Evolutionary conservation across 192 early-diverging fungal genomes (phyloP), one percentile per base, ranked within the genome.

Genomic region (Lunasporangiospora selenospora): DNA sequence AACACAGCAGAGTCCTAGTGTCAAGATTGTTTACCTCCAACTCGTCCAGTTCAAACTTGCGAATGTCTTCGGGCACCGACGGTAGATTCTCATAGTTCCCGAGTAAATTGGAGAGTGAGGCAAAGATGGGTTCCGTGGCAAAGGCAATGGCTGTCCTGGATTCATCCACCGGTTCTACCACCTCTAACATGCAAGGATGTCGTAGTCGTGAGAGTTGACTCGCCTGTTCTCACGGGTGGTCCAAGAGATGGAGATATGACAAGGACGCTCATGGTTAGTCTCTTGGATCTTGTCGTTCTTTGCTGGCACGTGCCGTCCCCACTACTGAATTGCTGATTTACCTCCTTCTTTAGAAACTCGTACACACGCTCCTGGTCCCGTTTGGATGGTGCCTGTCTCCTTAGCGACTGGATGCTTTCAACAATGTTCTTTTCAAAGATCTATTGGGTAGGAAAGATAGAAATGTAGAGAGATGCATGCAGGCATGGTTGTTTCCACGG

Each of bases 131-230:
- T 50, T 95, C 93, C 1, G 90, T 90, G 6, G 85, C 92, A 82
- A 95, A 95, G 56, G 83, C 83, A 27, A 90, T 77, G 1, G 83
- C 75, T 27, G 80, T 69, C 30, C 89, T 80, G 5, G 87, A 83
- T 53, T 91, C 88, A 29, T 85, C 83, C 16, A 92, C 62, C 4
- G 92, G 87, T 54, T 93, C 93, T 7, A 87, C 83, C 29, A 93
- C 84, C 58, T 89, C 87, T 29, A 95, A 61, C 46, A 95, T 77
- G 26, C 82, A 83, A 12, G 93, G 93, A 62, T 95, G 93, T 41
- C 93, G 83, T 44, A 95, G 65, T 16, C 89, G 84, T 16, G 90
- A 67, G 4, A 93, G 65, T 67, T 90, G 83, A 11, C 84, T 77
- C 0, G 84, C 84, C 81, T 80, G n/a, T n/a, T n/a, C n/a, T n/a